phyloP scores from a whole-genome alignment of 352 stramenopile genomes.

The Phytophthora rubi region DNA sequence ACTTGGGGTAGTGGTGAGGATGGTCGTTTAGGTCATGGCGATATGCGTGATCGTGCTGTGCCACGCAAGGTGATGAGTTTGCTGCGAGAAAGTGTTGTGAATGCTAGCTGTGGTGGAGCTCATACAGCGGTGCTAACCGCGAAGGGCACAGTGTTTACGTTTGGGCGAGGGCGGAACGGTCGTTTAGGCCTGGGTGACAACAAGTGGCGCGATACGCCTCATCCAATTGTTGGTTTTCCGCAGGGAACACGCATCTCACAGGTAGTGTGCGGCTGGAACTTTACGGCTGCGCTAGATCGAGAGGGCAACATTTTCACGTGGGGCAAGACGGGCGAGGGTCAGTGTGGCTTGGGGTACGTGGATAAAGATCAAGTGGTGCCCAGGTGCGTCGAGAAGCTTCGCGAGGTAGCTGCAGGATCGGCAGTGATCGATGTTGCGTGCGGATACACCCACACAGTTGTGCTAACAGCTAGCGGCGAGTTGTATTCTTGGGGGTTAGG shows the following conservation, averaged over 20 bases:
- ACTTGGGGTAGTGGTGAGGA: constrained; percentile 88
- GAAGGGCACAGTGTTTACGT: constrained; percentile 68
- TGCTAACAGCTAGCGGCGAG: constrained; percentile 75
- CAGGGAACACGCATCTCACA: constrained; percentile 44
- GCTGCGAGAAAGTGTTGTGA: constrained; percentile 61
- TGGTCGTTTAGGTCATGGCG: constrained; percentile 75
- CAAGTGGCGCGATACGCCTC: constrained; percentile 77
- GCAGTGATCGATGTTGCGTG: constrained; percentile 74
- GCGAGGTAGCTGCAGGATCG: constrained; percentile 27
- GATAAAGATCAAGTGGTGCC: constrained; percentile 83
- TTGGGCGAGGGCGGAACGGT: constrained; percentile 77
- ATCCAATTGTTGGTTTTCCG: constrained; percentile 60
- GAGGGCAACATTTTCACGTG: constrained; percentile 78
- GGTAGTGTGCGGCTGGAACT: constrained; percentile 85
- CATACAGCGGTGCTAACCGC: constrained; percentile 81
- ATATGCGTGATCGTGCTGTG: constrained; percentile 79
- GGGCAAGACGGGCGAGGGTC: constrained; percentile 88
- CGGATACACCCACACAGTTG: constrained; percentile 90
- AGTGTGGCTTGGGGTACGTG: constrained; percentile 84
- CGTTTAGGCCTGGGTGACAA: constrained; percentile 75
- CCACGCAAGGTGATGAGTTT: constrained; percentile 86
- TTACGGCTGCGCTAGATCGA: constrained; percentile 62
- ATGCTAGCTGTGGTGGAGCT: constrained; percentile 79
- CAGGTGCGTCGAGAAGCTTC: constrained; percentile 56
- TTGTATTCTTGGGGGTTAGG: constrained; percentile 91